Conservation (phyloP, 169 alveolate genomes). For the Neospora caninum region DNA sequence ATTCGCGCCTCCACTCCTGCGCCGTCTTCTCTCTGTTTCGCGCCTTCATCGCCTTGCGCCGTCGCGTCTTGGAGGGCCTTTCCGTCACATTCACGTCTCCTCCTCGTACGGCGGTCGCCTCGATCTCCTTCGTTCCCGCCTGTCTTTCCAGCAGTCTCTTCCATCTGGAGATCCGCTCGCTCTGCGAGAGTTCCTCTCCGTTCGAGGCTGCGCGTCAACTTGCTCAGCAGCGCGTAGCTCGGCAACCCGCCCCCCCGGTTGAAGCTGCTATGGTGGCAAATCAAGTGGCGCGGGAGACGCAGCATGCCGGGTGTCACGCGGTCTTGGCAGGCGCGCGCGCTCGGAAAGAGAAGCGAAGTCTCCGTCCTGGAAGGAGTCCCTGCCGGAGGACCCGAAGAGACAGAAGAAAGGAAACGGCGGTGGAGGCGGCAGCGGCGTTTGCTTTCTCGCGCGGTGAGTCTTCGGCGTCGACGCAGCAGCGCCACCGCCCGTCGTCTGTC, state of each 20-base stretch:
- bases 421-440: background rate
- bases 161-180: background rate
- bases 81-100: background rate
- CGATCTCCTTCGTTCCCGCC: too few species aligned
- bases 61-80: background rate
- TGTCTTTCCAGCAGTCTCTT: background rate
- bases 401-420: background rate
- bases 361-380: background rate
- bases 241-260: conserved; percentile 30
- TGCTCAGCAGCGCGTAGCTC: background rate
- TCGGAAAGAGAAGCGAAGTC: background rate
- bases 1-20: background rate
- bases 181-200: background rate
- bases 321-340: too few species aligned
- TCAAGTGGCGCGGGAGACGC: background rate
- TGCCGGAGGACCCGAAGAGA: background rate
- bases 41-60: too few species aligned
- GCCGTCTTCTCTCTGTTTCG: too few species aligned
- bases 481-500: background rate
- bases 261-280: conserved; percentile 5
- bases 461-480: background rate
- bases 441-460: background rate
- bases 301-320: background rate
- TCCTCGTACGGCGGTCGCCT: background rate
- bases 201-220: background rate